Base-by-base conservation (phyloP, 2,329 filamentous ascomycete species). In the Dactylellina drechsleri region DNA sequence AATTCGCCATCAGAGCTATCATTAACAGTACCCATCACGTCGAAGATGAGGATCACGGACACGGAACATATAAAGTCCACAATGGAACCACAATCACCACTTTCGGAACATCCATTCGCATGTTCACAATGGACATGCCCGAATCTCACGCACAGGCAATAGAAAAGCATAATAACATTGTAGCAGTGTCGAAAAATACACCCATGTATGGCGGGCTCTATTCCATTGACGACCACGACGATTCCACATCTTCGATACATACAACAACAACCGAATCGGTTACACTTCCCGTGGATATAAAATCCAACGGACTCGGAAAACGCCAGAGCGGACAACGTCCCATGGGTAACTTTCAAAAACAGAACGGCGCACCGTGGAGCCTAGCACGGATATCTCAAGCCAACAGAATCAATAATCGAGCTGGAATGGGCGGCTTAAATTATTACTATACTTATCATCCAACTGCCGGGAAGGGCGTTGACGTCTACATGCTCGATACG, bases 401-500 rank as follows among this genome's bases (percentile, higher is more conserved):
- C 47, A 58, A 43, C 12, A 52, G 18, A 36, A 16, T 13, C 16
- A n/a, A 50, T 20, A 16, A n/a, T n/a, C 7, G 45, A 4, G 45
- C 13, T 50, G 45, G 45, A 20, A 13, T 36, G 31, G 50, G 16
- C 2, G 31, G 20, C 3, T 43, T 73, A 40, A 47, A 26, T 1
- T 73, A 54, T 20, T 52, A 54, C 7, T 73, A 73, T 26, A 36
- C 28, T 7, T 66, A 47, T 20, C 41, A 61, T 23, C 23, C 20
- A n/a, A 16, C 31, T 0, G 26, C 23, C 43, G 68, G 61, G 6
- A 43, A 56, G 12, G 68, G 62, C 7, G 68, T 66, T 1, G 68
- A 73, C 20, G 68, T 73, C 13, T 73, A 73, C 26, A 66, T 73
- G 61, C 23, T 73, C n/a, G 68, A 73, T 56, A 49, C 56, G 12